These are phyloP conservation scores for Canavalia ensiformis DNA, from an alignment of 306 rosid genomes.

Conservation along the genomic window DNA sequence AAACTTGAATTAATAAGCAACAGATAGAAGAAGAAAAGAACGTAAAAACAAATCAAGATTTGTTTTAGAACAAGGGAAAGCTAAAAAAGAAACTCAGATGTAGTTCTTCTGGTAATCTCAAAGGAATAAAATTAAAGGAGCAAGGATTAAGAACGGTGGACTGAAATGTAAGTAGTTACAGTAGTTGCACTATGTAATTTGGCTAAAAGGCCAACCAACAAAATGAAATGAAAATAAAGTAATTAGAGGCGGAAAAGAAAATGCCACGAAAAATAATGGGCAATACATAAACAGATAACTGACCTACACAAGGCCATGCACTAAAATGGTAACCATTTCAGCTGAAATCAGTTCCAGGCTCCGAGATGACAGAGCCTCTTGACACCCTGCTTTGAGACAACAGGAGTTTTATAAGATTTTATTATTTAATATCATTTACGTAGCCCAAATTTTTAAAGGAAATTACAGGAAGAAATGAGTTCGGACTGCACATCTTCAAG, in stretches of 20 bases:
- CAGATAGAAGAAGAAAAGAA: constrained; percentile 43
- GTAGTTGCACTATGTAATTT: constrained; percentile 51
- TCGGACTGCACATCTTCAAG: constrained; percentile 65
- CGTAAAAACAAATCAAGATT: constrained; percentile 39
- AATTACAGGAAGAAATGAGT: constrained; percentile 69
- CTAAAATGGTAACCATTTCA: constrained; percentile 91
- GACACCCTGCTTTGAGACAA: constrained; percentile 98
- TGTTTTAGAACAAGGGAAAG: constrained; percentile 42
- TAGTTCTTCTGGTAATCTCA: constrained; percentile 35
- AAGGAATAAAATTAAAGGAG: constrained; percentile 42
- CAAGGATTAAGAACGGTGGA: constrained; percentile 47
- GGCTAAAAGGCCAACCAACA: constrained; percentile 58
- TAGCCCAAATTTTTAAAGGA: constrained; percentile 69
- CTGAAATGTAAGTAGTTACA: constrained; percentile 44
- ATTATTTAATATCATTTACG: constrained; percentile 61
- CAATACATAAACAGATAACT: constrained; percentile 77
- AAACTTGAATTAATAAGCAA: constrained; percentile 41
- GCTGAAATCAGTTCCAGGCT: constrained; percentile 96
- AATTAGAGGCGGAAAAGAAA: constrained; percentile 62
- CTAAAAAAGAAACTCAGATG: constrained; percentile 31
- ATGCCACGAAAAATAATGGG: constrained; percentile 77
- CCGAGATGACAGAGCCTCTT: constrained; percentile 95
- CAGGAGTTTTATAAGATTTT: constrained; percentile 79
- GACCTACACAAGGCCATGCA: constrained; percentile 93
- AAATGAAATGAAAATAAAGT: constrained; percentile 54